These are phyloP conservation scores for Pelargonium nanum DNA, from an alignment of 345 rosid genomes.

Conservation along the genomic window DNA sequence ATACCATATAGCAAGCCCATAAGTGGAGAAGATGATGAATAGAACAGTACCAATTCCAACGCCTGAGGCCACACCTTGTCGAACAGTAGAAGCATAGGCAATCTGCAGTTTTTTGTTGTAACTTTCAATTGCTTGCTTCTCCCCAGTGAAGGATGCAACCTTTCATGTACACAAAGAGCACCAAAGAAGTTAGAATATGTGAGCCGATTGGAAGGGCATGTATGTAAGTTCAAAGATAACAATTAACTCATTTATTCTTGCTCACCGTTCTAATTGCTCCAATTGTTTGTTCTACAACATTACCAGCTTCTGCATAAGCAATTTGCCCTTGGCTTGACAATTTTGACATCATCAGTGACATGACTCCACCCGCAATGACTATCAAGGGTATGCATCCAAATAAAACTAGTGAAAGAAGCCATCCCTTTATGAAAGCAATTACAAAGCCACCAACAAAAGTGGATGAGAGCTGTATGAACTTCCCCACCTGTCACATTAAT, in stretches of 20 bases:
- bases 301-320: slow-evolving; percentile 83
- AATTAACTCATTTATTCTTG: neutral
- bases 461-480: slow-evolving; percentile 48
- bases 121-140: slow-evolving; percentile 53
- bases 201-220: neutral
- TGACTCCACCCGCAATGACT: slow-evolving; percentile 40
- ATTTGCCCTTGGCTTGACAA: slow-evolving; percentile 67
- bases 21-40: slow-evolving; percentile 34
- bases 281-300: slow-evolving; percentile 74
- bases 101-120: slow-evolving; percentile 45
- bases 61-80: slow-evolving; percentile 73
- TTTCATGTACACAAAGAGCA: slow-evolving; percentile 9
- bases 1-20: slow-evolving; percentile 63
- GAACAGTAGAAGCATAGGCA: slow-evolving; percentile 41
- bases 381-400: slow-evolving; percentile 54
- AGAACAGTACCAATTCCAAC: slow-evolving; percentile 47
- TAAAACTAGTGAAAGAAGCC: slow-evolving; percentile 43
- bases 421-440: slow-evolving; percentile 53
- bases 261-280: slow-evolving; percentile 80
- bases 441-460: slow-evolving; percentile 61
- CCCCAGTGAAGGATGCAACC: slow-evolving; percentile 91
- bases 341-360: slow-evolving; percentile 49
- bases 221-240: neutral
- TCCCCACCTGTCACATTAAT: slow-evolving; percentile 51
- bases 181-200: neutral